Percentiles rank a stretch among this genome's conserved stretches.
Conservation (phyloP, 2,329 filamentous ascomycete genomes). For the Gnomoniopsis sp. region DNA sequence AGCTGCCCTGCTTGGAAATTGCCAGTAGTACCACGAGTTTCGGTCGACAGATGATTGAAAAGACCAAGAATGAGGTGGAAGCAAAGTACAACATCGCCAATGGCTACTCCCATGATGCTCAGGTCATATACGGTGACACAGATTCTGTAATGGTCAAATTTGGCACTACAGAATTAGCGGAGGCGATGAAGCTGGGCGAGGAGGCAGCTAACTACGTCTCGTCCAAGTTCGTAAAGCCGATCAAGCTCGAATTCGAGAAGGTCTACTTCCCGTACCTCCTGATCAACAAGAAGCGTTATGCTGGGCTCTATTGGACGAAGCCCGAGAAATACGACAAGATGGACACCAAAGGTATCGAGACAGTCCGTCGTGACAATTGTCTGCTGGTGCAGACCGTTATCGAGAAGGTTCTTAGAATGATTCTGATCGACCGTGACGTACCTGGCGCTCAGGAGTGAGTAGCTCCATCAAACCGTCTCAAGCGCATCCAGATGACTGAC, state of each 20-base stretch:
- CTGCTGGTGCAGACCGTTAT: constrained; percentile 94
- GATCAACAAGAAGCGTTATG: constrained; percentile 99
- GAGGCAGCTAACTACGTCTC: constrained; percentile 89
- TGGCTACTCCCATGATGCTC: constrained; percentile 88
- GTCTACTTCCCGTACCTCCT: constrained; percentile 97
- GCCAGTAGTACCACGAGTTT: constrained; percentile 97
- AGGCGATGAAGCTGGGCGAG: constrained; percentile 92
- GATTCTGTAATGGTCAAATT: constrained; percentile 99
- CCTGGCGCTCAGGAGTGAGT: constrained; percentile 89
- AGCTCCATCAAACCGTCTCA: too few species aligned
- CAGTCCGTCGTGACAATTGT: constrained; percentile 94
- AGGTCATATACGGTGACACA: constrained; percentile 98
- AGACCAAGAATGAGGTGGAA: constrained; percentile 95
- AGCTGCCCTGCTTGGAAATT: constrained; percentile 90
- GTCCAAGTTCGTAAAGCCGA: constrained; percentile 88
- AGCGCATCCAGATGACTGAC: constrained; percentile 22
- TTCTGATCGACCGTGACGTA: constrained; percentile 89
- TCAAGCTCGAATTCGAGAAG: constrained; percentile 99
- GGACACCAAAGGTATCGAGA: constrained; percentile 99
- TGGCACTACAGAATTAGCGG: constrained; percentile 78
- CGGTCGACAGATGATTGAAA: constrained; percentile 98
- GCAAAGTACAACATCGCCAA: constrained; percentile 86
- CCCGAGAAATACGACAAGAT: constrained; percentile 97
- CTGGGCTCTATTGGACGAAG: constrained; percentile 95
- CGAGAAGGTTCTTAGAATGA: constrained; percentile 92